phyloP scores from a whole-genome alignment of 352 stramenopile genomes.

The Phytophthora niederhauseri region DNA sequence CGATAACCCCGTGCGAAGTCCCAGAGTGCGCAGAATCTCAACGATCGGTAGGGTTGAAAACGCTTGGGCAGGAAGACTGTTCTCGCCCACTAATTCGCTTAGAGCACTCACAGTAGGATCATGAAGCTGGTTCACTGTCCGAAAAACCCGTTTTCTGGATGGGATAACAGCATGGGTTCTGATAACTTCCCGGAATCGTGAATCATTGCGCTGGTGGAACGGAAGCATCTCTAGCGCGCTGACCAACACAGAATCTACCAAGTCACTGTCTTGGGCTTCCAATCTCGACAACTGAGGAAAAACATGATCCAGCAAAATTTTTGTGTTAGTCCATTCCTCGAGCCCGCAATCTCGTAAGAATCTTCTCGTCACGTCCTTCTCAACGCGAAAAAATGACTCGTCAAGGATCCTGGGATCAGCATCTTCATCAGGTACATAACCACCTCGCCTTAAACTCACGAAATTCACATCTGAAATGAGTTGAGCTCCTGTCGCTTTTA shows the following conservation, averaged over 20 bases:
- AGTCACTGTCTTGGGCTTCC: constrained; percentile 31
- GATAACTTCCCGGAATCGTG: constrained; percentile 54
- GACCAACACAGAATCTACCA: constrained; percentile 62
- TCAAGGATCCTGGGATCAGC: constrained; percentile 55
- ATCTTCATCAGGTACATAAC: constrained; percentile 47
- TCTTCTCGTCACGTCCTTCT: constrained; percentile 40
- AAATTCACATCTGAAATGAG: constrained; percentile 10
- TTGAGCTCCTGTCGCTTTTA: background rate
- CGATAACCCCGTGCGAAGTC: constrained; percentile 63
- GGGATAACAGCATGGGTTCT: constrained; percentile 53
- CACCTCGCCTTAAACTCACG: constrained; percentile 41
- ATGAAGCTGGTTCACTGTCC: constrained; percentile 60
- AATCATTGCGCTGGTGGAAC: constrained; percentile 61
- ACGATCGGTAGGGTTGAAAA: constrained; percentile 59
- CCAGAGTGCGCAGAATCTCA: constrained; percentile 58
- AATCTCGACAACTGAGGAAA: constrained; percentile 55
- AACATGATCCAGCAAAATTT: constrained; percentile 65
- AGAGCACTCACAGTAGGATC: constrained; percentile 74
- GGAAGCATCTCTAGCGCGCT: constrained; percentile 49
- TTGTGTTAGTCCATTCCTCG: constrained; percentile 61
- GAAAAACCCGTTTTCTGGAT: constrained; percentile 59
- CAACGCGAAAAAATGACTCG: constrained; percentile 51
- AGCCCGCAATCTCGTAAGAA: constrained; percentile 58
- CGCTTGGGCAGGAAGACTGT: constrained; percentile 55
- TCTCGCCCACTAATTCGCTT: constrained; percentile 65